Conservation (phyloP, 2,329 filamentous ascomycete genomes). For the Aspergillus tamarii region DNA sequence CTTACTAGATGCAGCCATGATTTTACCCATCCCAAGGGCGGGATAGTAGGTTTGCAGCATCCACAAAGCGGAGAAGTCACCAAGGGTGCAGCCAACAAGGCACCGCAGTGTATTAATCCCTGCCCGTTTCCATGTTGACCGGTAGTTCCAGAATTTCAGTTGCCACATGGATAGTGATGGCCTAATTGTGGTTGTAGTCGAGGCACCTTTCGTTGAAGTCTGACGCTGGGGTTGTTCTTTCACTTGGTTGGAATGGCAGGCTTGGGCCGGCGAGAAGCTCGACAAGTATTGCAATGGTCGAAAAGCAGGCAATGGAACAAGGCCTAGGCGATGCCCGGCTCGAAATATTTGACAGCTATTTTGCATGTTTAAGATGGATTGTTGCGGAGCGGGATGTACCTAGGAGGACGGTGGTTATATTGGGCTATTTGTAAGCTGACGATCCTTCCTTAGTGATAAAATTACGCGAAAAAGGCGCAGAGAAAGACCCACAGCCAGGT, state of each 20-base stretch:
- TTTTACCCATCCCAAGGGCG: conserved; percentile 50
- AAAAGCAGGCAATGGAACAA: neutral
- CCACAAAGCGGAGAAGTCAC: conserved; percentile 63
- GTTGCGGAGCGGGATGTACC: neutral
- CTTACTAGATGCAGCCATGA: conserved; percentile 58
- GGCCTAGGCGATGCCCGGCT: neutral
- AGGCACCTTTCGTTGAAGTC: too few relatives aligned
- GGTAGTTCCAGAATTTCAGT: conserved; percentile 40
- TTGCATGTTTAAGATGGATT: too few relatives aligned
- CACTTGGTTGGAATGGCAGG: neutral
- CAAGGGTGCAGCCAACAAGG: conserved; percentile 57
- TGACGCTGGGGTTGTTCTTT: neutral
- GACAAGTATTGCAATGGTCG: neutral
- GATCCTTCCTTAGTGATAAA: neutral
- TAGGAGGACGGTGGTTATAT: neutral
- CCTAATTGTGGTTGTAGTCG: neutral
- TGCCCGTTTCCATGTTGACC: conserved; percentile 52
- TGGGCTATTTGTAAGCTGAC: neutral
- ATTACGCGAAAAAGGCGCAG: neutral
- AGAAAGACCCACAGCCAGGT: neutral
- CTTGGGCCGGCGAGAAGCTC: neutral
- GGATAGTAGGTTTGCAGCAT: conserved; percentile 54
- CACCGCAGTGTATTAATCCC: conserved; percentile 60
- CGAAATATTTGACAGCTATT: too few relatives aligned
- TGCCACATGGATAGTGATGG: neutral